Base-by-base conservation (phyloP, 768 basidiomycete species). In the Auricularia sp. region DNA sequence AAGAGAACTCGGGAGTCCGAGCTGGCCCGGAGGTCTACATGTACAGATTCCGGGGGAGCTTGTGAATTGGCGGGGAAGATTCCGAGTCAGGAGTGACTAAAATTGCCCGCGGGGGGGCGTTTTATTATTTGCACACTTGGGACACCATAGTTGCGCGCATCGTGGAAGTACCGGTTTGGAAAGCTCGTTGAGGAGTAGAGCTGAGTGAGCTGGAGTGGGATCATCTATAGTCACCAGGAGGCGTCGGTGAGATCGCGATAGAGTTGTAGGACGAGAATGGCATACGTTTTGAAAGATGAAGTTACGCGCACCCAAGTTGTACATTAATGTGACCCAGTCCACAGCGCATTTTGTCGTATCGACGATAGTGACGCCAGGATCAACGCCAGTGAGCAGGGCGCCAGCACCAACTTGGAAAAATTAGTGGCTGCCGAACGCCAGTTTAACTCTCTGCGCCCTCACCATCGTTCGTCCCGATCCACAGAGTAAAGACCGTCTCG, bases 401-500 rank as follows among this genome's bases (percentile, higher is more conserved):
- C 76, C 77, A 10, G 70, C 78, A 2, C 87, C 87, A 4, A 88
- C 56, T 35, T 6, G 16, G 56, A 18, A 18, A 10, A 3, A 10
- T 12, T 10, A 21, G 14, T 56, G 2, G 29, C 10, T 56, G 29
- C 29, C 29, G 29, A 29, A 29, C 29, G 29, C 29, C 29, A 29
- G 29, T 2, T 29, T 29, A 29, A 29, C 29, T 29, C 29, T 29
- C 29, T 29, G 29, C 2, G 29, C 29, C 29, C 47, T 51, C 18
- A 39, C 34, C 77, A 69, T 88, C 87, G 64, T 77, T 66, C 2
- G 84, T 85, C 14, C 87, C 86, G 65, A 87, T 84, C 86, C 87
- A 88, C 8, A 87, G 74, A 1, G 83, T 83, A 70, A 84, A 87
- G 1, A 87, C 66, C 1, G 87, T 87, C 59, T 84, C 76, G 2